These are phyloP conservation scores for Neurospora tetraspora DNA, from an alignment of 495 filamentous ascomycete species.

Conservation along the genomic window DNA sequence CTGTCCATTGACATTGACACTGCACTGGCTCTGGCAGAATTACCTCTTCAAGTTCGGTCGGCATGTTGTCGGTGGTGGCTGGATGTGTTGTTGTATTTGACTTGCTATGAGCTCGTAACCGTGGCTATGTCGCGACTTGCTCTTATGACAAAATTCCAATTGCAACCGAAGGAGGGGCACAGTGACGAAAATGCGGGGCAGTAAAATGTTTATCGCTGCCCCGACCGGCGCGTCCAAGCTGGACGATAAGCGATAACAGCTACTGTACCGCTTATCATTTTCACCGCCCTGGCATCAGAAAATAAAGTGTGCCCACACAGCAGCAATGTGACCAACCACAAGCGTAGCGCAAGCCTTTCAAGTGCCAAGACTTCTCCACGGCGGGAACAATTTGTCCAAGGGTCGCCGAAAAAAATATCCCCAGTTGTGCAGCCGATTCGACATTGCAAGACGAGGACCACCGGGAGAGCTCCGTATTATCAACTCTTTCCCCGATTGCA, in stretches of 20 bases:
- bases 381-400: slow-evolving; percentile 15
- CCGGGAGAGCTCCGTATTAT: neutral
- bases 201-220: neutral
- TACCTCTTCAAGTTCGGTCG: slow-evolving; percentile 77
- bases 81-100: neutral
- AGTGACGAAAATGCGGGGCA: neutral
- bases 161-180: neutral
- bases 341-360: slow-evolving; percentile 6
- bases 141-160: neutral
- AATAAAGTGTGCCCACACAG: neutral
- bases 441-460: neutral
- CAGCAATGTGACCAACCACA: slow-evolving; percentile 7
- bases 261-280: neutral
- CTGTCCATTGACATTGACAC: neutral
- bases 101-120: neutral
- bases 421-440: slow-evolving; percentile 2
- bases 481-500: neutral
- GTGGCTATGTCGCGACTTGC: neutral
- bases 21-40: neutral
- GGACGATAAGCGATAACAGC: neutral
- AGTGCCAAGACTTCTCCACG: slow-evolving; percentile 9
- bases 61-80: slow-evolving; percentile 40
- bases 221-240: neutral
- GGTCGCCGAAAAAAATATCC: slow-evolving; percentile 16
- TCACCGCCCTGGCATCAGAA: neutral